Evolutionary conservation across 768 basidiomycete genomes (phyloP).

Genomic region (Thelephora ganbajun): DNA sequence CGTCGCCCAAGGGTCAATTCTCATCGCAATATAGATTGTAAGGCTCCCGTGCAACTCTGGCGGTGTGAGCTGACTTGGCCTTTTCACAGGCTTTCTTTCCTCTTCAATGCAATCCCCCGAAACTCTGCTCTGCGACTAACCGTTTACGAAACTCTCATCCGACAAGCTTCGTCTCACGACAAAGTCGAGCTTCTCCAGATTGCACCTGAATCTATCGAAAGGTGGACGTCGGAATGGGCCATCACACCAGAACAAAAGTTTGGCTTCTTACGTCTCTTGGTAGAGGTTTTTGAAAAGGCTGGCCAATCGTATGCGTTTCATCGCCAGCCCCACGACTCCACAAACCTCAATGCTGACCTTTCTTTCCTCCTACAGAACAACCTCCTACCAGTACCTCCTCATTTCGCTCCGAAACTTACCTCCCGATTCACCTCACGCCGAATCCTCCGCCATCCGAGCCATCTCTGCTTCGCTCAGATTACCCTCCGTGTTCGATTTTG

Average conservation of each 20-base stretch:
- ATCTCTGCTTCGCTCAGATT: slow-evolving; percentile 54
- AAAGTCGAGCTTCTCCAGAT: slow-evolving; percentile 52
- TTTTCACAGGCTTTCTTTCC: slow-evolving; percentile 52
- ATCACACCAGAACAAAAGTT: slow-evolving; percentile 48
- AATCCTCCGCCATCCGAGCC: slow-evolving; percentile 40
- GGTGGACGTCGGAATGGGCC: slow-evolving; percentile 69
- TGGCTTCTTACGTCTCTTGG: slow-evolving; percentile 49
- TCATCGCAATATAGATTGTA: slow-evolving; percentile 68
- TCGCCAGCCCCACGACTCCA: not conserved
- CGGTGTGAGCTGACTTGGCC: not conserved
- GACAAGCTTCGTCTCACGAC: slow-evolving; percentile 42
- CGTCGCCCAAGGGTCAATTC: slow-evolving; percentile 38
- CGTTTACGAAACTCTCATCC: slow-evolving; percentile 50
- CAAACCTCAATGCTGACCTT: not conserved
- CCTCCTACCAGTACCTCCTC: slow-evolving; percentile 51
- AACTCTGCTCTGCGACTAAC: slow-evolving; percentile 47
- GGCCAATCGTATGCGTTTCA: slow-evolving; percentile 39
- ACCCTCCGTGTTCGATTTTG: slow-evolving; percentile 66
- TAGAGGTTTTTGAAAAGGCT: slow-evolving; percentile 40
- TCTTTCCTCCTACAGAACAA: slow-evolving; percentile 24
- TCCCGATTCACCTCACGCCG: slow-evolving; percentile 33
- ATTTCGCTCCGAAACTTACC: slow-evolving; percentile 49
- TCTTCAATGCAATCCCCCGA: slow-evolving; percentile 67
- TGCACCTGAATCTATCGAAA: slow-evolving; percentile 47
- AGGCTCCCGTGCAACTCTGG: slow-evolving; percentile 11